These are phyloP conservation scores for Solanum lycopersicoides DNA, from an alignment of 257 asterid species.

Conservation along the genomic window DNA sequence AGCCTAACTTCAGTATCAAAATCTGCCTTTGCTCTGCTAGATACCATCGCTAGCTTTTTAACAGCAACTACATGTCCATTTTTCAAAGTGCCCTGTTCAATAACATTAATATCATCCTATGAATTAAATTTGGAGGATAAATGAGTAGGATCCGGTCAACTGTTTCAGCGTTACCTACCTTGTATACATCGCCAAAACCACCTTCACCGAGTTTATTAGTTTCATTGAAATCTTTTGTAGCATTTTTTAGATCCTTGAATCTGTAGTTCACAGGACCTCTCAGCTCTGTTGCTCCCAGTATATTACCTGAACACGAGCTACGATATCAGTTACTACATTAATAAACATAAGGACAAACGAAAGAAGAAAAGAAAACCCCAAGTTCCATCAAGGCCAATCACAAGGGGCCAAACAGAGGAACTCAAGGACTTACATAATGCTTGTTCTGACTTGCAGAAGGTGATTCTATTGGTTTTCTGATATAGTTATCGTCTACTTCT, in stretches of 20 bases:
- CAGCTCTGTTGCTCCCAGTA: conserved; percentile 60
- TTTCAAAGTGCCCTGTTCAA: conserved; percentile 51
- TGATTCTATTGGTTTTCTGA: not conserved
- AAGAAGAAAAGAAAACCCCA: not conserved
- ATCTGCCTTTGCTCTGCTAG: conserved; percentile 51
- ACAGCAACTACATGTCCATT: conserved; percentile 69
- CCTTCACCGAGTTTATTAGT: conserved; percentile 77
- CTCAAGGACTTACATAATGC: not conserved
- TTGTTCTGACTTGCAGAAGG: not conserved
- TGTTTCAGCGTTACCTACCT: conserved; percentile 16
- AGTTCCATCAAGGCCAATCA: not conserved
- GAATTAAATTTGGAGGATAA: not conserved
- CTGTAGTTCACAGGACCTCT: conserved; percentile 62
- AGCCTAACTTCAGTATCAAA: conserved; percentile 78
- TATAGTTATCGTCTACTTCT: not conserved
- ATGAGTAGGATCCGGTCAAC: not conserved
- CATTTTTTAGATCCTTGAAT: conserved; percentile 45
- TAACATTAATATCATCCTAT: not conserved
- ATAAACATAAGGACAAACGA: not conserved
- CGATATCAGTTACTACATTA: not conserved
- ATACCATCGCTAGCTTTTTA: conserved; percentile 41
- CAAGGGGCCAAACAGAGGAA: not conserved
- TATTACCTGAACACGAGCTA: conserved; percentile 22
- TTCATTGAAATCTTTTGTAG: conserved; percentile 55
- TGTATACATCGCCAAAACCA: conserved; percentile 70